Evolutionary conservation across 345 rosid species (phyloP).

Genomic region (Eucalyptus cloeziana): DNA sequence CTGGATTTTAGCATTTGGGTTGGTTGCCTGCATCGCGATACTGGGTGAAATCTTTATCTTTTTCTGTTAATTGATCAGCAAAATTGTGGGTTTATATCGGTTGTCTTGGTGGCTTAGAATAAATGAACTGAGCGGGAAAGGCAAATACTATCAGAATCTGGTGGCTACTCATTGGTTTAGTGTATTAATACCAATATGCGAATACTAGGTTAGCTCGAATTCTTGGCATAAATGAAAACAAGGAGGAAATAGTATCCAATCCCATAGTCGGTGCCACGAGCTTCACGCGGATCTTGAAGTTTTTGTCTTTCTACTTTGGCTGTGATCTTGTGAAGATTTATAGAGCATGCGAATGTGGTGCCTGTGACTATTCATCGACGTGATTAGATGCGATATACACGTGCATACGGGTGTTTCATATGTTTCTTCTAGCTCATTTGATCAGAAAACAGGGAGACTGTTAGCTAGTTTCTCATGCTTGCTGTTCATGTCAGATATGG

Average conservation of each 20-base stretch:
- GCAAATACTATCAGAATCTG: background rate
- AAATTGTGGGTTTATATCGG: background rate
- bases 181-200: background rate
- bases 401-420: background rate
- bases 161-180: background rate
- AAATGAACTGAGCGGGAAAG: background rate
- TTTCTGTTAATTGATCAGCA: background rate
- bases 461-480: background rate
- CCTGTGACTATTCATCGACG: background rate
- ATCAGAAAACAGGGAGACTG: background rate
- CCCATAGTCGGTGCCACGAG: background rate
- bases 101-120: background rate
- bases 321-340: background rate
- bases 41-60: background rate
- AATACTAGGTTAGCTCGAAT: background rate
- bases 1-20: background rate
- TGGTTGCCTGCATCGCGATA: background rate
- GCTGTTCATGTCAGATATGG: background rate
- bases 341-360: background rate
- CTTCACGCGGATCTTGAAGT: background rate
- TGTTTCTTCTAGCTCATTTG: background rate
- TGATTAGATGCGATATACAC: background rate
- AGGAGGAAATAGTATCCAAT: background rate
- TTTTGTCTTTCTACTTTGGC: background rate
- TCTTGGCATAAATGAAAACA: background rate